Base-by-base conservation (phyloP, 225 moss, liverwort and hornwort species). In the Antitrichia curtipendula region DNA sequence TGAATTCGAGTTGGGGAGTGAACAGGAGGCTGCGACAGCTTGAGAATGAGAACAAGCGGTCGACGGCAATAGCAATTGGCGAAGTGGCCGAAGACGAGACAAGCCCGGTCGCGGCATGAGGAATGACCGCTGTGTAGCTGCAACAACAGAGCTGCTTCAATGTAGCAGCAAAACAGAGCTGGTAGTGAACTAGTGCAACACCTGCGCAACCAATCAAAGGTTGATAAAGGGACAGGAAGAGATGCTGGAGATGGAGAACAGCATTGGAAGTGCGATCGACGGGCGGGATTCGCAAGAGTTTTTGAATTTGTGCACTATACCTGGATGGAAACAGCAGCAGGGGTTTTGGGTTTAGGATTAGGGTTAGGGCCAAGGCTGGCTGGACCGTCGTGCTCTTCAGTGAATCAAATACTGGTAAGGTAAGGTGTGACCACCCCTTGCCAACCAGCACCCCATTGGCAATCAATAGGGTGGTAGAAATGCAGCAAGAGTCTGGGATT, bases 51-150 rank as follows among this genome's bases (percentile, higher is more conserved):
- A 32, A 34, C 9, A 78, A 63, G 40, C 4, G 23, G 63, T 57
- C 57, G 78, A 74, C 13, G 68, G 60, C 18, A 73, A 66, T n/a
- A 86, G 65, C 59, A 91, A 62, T 85, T 73, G 74, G 45, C 64
- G 88, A 53, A 90, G 85, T 66, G 73, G 53, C 66, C 87, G 78
- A n/a, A 87, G 89, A n/a, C 87, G 85, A 52, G 85, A 85, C 85
- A 77, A 65, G 74, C 60, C 60, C 21, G 27, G 84, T 74, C 72
- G 91, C 84, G 69, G 86, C 91, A 91, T 91, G 82, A 82, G 36
- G 87, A 41, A 43, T 57, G 57, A 31, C 41, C 59, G 81, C 69
- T n/a, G 65, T 24, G 72, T 31, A 41, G 43, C 60, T 20, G 41
- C 47, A 74, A 73, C 28, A 17, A 19, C 31, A 27, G 45, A 20